phyloP scores from a whole-genome alignment of 2,329 filamentous ascomycete species.

The Hypoxylon sp. region DNA sequence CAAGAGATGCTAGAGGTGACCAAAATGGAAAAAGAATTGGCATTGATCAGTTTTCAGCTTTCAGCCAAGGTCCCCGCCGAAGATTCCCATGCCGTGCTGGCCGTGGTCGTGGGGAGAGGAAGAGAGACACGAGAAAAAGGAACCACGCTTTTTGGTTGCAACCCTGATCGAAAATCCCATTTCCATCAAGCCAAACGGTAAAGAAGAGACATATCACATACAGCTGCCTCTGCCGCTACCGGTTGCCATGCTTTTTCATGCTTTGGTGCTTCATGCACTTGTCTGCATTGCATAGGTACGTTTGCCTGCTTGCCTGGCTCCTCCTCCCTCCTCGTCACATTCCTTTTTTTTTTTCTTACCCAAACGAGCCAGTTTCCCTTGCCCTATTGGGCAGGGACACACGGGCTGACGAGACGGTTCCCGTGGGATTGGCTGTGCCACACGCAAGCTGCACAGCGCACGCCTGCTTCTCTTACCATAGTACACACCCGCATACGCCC shows the following conservation, averaged over 20 bases:
- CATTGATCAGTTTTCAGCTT: constrained; percentile 27
- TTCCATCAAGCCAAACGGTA: neutral
- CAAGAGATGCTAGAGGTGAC: neutral
- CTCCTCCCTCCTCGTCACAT: constrained; percentile 27
- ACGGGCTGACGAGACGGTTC: constrained; percentile 36
- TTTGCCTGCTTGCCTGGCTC: neutral
- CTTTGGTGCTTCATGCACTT: constrained; percentile 13
- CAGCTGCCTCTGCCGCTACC: constrained; percentile 7
- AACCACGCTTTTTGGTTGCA: constrained; percentile 29
- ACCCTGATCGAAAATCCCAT: constrained; percentile 1
- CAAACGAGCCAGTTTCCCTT: constrained; percentile 30
- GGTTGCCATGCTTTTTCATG: constrained; percentile 2
- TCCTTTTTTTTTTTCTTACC: constrained; percentile 33
- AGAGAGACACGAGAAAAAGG: constrained; percentile 2
- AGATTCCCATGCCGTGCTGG: constrained; percentile 13
- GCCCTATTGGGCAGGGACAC: constrained; percentile 32
- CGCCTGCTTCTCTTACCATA: neutral
- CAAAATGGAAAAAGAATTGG: constrained; percentile 13
- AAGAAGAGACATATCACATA: constrained; percentile 12
- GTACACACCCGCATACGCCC: too few relatives aligned
- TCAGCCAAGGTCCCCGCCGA: constrained; percentile 9
- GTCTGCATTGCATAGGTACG: constrained; percentile 20
- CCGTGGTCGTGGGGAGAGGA: constrained; percentile 3
- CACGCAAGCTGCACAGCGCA: neutral
- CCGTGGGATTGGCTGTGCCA: constrained; percentile 5